Evolutionary conservation across 176 grass and related monocot genomes (phyloP), one percentile per base, ranked within the genome.

Genomic region (Urochloa ruziziensis): DNA sequence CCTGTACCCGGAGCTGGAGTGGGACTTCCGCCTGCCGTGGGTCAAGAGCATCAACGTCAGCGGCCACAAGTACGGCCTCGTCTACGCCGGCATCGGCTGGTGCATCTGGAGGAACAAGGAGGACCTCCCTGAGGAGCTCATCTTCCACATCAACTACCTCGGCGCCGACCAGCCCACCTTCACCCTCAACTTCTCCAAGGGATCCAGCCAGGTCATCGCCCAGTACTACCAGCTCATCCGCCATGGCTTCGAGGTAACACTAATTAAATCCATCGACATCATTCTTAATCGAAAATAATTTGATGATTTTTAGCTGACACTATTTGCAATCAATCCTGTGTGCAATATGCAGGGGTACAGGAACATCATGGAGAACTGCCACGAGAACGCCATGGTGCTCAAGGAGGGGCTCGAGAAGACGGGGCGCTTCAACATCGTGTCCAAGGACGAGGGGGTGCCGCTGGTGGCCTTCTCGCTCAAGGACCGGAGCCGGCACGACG

Each of bases 21-120:
- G 96, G 96, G 96, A 99, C 73, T 99, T 99, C 76, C 82, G 91
- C 21, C 77, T 99, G 30, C 93, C 91, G 21, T 78, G 85, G 73
- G 96, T 99, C 29, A 99, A 96, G 91, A 99, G 96, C 89, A 99
- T 99, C 84, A 99, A 99, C 80, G 96, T 99, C 21, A 99, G 96
- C 56, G 96, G 96, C 10, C 96, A 99, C 83, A 99, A 99, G 71
- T 99, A 99, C 47, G 96, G 96, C 21, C 96, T 99, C 12, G 96
- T 99, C n/a, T 99, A 99, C 77, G 91, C 96, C 48, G 96, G 96
- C 48, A 96, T 99, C 29, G 96, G 96, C 16, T 99, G 96, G 96
- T 82, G 83, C 80, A 60, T 99, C 57, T 99, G 96, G 96, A 79
- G 96, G 61, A 92, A 24, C 91, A 99, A 92, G 91, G 96, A 83